Evolutionary conservation across 139 green algal species (phyloP).

Genomic region (Picochlorum sp.): DNA sequence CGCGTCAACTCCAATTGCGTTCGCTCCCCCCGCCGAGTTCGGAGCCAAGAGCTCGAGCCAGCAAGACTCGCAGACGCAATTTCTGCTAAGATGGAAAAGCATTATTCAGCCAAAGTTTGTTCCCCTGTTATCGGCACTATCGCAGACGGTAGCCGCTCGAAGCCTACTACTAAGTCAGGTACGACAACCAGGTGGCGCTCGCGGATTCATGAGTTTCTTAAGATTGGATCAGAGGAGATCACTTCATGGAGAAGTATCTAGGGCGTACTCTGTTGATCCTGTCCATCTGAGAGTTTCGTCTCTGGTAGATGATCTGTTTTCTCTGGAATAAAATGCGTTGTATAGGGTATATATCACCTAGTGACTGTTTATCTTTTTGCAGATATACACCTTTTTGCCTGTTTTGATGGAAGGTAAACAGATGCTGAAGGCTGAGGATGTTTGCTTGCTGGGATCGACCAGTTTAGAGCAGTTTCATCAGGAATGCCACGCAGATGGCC

Average conservation of each 20-base stretch:
- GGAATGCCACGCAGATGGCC: conserved; percentile 1
- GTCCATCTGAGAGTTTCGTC: not conserved
- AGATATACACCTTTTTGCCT: conserved; percentile 25
- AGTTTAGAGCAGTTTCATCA: conserved; percentile 12
- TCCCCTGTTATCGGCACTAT: not conserved
- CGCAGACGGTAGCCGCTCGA: not conserved
- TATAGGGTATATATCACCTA: not conserved
- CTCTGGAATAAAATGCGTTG: not conserved
- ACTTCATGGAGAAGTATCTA: no score
- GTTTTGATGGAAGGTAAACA: conserved; percentile 17
- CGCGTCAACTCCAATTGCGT: not conserved
- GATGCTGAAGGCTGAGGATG: conserved; percentile 15
- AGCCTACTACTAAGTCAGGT: not conserved
- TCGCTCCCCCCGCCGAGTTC: no score
- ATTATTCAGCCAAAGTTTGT: not conserved
- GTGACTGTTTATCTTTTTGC: not conserved
- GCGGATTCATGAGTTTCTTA: not conserved
- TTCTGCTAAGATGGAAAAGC: not conserved
- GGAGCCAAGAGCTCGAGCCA: no score
- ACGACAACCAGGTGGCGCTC: not conserved
- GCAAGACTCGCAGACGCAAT: no score
- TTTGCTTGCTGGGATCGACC: conserved; percentile 14
- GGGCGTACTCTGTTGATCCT: no score
- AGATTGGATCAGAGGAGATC: not conserved
- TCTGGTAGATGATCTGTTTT: not conserved